Evolutionary conservation across 2,329 filamentous ascomycete species (phyloP).

Genomic region (Zymoseptoria passerinii): DNA sequence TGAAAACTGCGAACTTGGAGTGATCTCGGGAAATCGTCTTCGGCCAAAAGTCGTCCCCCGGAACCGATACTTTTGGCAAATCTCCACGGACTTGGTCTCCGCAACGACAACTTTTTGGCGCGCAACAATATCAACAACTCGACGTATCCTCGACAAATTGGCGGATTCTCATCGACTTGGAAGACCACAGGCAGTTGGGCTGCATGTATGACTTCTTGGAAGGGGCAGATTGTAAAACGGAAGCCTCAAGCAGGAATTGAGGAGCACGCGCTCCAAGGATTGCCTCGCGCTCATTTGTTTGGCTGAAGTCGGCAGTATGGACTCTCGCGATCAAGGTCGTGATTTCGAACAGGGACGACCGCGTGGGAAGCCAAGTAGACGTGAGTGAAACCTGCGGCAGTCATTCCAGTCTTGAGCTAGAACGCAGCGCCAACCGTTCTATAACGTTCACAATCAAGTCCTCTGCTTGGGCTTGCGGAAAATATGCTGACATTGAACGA

Average conservation of each 20-base stretch:
- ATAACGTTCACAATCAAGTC: background rate
- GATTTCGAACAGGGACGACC: slow-evolving; percentile 18
- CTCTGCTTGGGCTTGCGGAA: background rate
- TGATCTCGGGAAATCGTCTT: background rate
- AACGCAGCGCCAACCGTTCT: background rate
- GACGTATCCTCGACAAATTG: background rate
- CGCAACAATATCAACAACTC: background rate
- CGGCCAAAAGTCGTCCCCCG: background rate
- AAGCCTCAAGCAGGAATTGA: background rate
- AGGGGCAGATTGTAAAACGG: background rate
- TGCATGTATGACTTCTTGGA: background rate
- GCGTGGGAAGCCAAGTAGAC: slow-evolving; percentile 20
- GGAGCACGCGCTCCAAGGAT: background rate
- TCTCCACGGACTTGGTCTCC: background rate
- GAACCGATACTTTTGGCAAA: background rate
- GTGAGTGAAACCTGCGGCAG: slow-evolving; percentile 4
- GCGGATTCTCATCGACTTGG: background rate
- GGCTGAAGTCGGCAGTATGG: slow-evolving; percentile 18
- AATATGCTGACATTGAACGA: background rate
- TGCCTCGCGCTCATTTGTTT: background rate
- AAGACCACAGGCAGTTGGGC: background rate
- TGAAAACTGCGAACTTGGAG: background rate
- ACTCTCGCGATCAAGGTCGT: slow-evolving; percentile 20
- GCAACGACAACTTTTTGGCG: background rate
- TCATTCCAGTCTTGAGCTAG: background rate